These are phyloP conservation scores for Boletus speciosus DNA, from an alignment of 768 basidiomycete species.

Conservation along the genomic window DNA sequence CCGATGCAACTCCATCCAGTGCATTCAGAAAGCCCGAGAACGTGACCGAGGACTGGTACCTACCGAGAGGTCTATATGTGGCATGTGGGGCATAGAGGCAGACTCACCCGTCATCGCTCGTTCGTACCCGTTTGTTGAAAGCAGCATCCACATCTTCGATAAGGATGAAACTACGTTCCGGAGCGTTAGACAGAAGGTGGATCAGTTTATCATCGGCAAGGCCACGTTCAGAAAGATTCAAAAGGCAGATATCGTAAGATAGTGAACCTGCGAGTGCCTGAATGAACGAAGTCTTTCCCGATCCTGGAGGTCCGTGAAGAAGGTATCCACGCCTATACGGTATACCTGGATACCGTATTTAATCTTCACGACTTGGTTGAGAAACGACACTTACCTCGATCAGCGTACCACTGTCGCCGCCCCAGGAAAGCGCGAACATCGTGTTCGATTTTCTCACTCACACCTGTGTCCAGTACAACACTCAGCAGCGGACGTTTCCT, in stretches of 20 bases:
- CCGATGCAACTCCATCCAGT: constrained; percentile 94
- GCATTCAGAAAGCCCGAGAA: constrained; percentile 98
- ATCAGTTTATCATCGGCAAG: constrained; percentile 95
- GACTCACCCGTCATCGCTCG: constrained; percentile 85
- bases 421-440: constrained; percentile 82
- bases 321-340: constrained; percentile 96
- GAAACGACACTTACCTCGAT: constrained; percentile 63
- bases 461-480: constrained; percentile 80
- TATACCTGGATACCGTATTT: constrained; percentile 58
- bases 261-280: constrained; percentile 92
- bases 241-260: constrained; percentile 91
- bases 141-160: constrained; percentile 98
- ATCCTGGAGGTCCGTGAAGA: constrained; percentile 93
- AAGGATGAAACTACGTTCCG: constrained; percentile 89
- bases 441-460: constrained; percentile 77
- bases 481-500: constrained; percentile 82
- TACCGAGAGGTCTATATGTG: constrained; percentile 31
- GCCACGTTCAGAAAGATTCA: constrained; percentile 95
- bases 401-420: constrained; percentile 91
- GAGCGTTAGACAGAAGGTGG: constrained; percentile 87
- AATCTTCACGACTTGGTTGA: neutral
- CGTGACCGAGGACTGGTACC: constrained; percentile 92
- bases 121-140: constrained; percentile 90
- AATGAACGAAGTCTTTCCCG: constrained; percentile 98
- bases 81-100: neutral